Evolutionary conservation across 2,329 filamentous ascomycete species (phyloP), one percentile per base, ranked within the genome.

Genomic region (Volutella citrinella): DNA sequence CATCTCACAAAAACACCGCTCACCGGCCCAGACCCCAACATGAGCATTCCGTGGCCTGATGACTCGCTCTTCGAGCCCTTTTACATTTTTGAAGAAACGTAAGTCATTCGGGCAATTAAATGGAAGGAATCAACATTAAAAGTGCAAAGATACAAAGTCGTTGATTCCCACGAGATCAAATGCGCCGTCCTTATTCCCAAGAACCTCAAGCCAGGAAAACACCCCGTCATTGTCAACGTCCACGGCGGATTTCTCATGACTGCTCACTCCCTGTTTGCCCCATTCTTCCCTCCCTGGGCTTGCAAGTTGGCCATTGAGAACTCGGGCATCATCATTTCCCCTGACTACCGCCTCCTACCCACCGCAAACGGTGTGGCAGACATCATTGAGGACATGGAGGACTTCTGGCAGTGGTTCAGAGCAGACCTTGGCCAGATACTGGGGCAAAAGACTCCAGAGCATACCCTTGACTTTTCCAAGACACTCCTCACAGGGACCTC

Each of bases 161-260:
- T 51, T 11, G 36, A 33, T 1, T 40, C 34, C 2, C 40, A 51
- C 16, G 26, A 49, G 2, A 45, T 54, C 5, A 43, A 47, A 24
- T 35, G 49, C 1, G 49, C 46, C 3, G 28, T 57, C 13, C 28
- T 57, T 4, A 32, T 56, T 10, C 53, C 54, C 12, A 56, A 55
- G 19, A 22, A 26, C 12, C 34, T 56, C 5, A 40, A 48, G 4
- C 36, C 48, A 2, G 49, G 49, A 1, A 15, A n/a, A 1, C 42
- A 51, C 22, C 52, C 52, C 0, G 22, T 55, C 3, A 42, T 54
- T 6, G 40, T 42, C 16, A 42, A 55, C 17, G 30, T 56, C 1
- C 54, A 57, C n/a, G 54, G 54, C 0, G 54, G 54, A 0, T 55
- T 50, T 13, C 42, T 57, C 0, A 40, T 49, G 13, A 43, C 36